Conservation (phyloP, 805 yeast genomes). For the Suhomyces faveliae region DNA sequence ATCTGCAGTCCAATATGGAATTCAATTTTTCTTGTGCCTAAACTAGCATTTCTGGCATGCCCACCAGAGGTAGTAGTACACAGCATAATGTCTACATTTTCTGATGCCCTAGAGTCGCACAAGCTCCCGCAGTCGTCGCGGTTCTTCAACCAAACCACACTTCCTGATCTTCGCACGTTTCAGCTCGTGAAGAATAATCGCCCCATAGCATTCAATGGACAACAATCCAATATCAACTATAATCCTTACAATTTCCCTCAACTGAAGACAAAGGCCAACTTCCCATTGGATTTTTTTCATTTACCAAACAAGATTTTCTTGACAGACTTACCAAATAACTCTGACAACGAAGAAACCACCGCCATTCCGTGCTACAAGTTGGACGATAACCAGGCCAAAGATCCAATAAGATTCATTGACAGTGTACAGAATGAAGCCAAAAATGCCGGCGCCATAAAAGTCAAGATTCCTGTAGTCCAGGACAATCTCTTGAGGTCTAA, state of each 20-base stretch:
- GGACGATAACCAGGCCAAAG: constrained; percentile 46
- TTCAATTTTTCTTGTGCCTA: constrained; percentile 1
- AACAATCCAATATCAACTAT: constrained; percentile 29
- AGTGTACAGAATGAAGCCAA: constrained; percentile 51
- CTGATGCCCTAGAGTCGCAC: constrained; percentile 10
- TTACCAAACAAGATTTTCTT: constrained; percentile 27
- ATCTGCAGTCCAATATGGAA: constrained; percentile 1
- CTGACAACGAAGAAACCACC: constrained; percentile 1
- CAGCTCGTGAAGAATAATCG: constrained; percentile 15
- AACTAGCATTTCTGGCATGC: background rate
- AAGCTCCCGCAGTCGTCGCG: constrained; percentile 26
- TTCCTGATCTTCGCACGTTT: constrained; percentile 25
- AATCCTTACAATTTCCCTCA: constrained; percentile 49
- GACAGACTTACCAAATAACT: constrained; percentile 10
- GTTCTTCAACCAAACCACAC: constrained; percentile 20
- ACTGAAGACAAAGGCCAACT: constrained; percentile 41
- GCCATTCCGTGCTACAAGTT: constrained; percentile 60
- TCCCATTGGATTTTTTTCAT: constrained; percentile 43
- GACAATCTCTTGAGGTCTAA: constrained; percentile 18
- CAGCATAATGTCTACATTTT: constrained; percentile 1
- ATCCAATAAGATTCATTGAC: constrained; percentile 68
- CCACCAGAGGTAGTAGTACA: background rate
- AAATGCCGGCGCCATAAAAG: constrained; percentile 70
- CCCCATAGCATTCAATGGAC: constrained; percentile 22
- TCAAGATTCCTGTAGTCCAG: constrained; percentile 54